Percentiles rank a stretch among this genome's conserved stretches.
Conservation (phyloP, 768 basidiomycete genomes). For the Pisolithus albus region DNA sequence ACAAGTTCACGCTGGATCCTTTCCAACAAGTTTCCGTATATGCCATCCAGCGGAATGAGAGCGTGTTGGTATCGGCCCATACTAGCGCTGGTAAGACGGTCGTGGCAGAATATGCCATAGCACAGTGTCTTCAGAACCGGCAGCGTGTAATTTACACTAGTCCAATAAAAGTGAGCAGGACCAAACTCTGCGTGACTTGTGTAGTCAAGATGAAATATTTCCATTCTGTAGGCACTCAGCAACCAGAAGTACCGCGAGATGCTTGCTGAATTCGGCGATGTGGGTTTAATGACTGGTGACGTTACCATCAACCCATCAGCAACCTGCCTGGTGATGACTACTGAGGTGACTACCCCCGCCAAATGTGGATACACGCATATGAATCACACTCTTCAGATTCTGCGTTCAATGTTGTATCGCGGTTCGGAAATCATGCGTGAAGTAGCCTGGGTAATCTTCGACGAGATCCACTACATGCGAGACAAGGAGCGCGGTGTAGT, state of each 20-base stretch:
- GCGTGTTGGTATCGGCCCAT: conserved; percentile 95
- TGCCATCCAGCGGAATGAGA: conserved; percentile 96
- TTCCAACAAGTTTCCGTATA: conserved; percentile 94
- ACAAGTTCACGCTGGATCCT: conserved; percentile 95
- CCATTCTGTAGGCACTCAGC: conserved; percentile 70
- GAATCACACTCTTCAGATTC: conserved; percentile 52
- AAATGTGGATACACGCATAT: not conserved
- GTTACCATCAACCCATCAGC: conserved; percentile 98
- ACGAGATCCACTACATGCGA: conserved; percentile 99
- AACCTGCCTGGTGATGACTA: conserved; percentile 98
- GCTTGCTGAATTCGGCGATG: conserved; percentile 94
- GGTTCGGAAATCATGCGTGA: conserved; percentile 99
- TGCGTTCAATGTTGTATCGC: conserved; percentile 97
- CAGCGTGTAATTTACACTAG: conserved; percentile 98
- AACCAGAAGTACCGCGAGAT: conserved; percentile 99
- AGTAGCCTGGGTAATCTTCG: conserved; percentile 99
- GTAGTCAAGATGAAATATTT: conserved; percentile 9
- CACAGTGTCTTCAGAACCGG: conserved; percentile 87
- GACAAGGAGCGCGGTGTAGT: conserved; percentile 99
- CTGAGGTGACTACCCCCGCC: conserved; percentile 56
- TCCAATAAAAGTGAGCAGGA: conserved; percentile 87
- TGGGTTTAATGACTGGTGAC: conserved; percentile 98
- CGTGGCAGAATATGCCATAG: conserved; percentile 99
- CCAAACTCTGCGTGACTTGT: conserved; percentile 8
- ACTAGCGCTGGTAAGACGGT: conserved; percentile 99